phyloP scores from a whole-genome alignment of 2,329 filamentous ascomycete species.

The Monosporascus sp. region DNA sequence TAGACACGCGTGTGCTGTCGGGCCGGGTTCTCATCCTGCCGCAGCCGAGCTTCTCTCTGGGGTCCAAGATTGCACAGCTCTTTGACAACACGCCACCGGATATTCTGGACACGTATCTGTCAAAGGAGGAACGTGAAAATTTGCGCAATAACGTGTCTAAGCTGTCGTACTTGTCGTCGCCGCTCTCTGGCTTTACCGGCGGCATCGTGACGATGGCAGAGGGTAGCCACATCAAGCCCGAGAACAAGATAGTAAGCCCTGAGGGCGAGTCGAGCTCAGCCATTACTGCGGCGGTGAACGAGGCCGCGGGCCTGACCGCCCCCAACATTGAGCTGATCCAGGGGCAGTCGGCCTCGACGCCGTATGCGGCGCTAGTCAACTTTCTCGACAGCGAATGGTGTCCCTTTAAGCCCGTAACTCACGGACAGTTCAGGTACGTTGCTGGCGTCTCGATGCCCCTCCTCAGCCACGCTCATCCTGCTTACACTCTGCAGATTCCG shows the following conservation, averaged over 20 bases:
- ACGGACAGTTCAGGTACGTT: constrained; percentile 42
- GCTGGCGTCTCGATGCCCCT: no score
- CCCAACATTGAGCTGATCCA: constrained; percentile 18
- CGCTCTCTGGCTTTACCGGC: constrained; percentile 24
- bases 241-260: constrained; percentile 9
- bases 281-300: constrained; percentile 6
- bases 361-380: constrained; percentile 26
- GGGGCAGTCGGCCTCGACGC: constrained; percentile 27
- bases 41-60: constrained; percentile 30
- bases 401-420: constrained; percentile 40
- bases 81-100: constrained; percentile 21
- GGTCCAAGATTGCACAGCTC: constrained; percentile 27
- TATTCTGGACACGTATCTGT: constrained; percentile 12
- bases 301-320: constrained; percentile 13
- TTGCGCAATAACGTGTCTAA: constrained; percentile 11
- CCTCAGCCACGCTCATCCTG: no score
- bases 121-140: constrained; percentile 5
- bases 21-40: constrained; percentile 35
- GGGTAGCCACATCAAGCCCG: constrained; percentile 36
- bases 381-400: constrained; percentile 12
- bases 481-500: no score
- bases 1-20: constrained; percentile 23
- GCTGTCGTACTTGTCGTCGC: constrained; percentile 16
- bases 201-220: constrained; percentile 25
- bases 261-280: constrained; percentile 3